A percentile compares a stretch with the other conserved stretches of the same genome.
Conservation (phyloP, 805 yeast species). For the Candida peoriensis region DNA sequence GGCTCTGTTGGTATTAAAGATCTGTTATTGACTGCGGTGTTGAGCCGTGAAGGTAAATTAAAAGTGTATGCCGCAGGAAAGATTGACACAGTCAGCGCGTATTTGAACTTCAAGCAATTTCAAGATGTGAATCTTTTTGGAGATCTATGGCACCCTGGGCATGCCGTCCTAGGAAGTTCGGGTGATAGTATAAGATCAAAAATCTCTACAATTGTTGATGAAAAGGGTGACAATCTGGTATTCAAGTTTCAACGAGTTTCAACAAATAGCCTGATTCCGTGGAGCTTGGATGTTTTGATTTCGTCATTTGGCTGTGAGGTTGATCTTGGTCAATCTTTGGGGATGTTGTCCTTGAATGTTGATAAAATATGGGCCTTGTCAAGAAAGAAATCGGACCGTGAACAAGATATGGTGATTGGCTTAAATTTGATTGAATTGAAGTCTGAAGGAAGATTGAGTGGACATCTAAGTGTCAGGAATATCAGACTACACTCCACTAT, state of each 20-base stretch:
- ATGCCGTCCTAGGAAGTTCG: constrained; percentile 1
- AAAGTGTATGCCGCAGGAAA: constrained; percentile 46
- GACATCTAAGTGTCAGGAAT: constrained; percentile 46
- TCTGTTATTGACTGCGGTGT: constrained; percentile 42
- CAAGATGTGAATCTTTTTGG: constrained; percentile 81
- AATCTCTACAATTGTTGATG: neutral
- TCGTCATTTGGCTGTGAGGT: constrained; percentile 48
- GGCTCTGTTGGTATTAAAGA: constrained; percentile 54
- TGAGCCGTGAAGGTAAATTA: constrained; percentile 37
- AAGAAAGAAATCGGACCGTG: constrained; percentile 61
- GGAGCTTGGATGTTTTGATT: constrained; percentile 59
- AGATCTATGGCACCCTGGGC: constrained; percentile 70
- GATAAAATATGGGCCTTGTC: constrained; percentile 67
- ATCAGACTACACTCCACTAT: constrained; percentile 59
- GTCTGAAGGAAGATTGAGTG: constrained; percentile 80
- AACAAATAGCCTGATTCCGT: constrained; percentile 64
- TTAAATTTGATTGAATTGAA: constrained; percentile 44
- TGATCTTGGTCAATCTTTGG: constrained; percentile 82
- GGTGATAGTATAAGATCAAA: constrained; percentile 22
- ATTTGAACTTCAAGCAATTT: constrained; percentile 73
- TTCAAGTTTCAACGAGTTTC: constrained; percentile 52
- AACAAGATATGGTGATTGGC: constrained; percentile 64
- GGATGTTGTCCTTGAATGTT: constrained; percentile 50
- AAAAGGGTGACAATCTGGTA: constrained; percentile 26
- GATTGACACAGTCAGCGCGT: constrained; percentile 51